phyloP scores from a whole-genome alignment of 306 rosid species.

The Cucumis sativus region Cucumber_9930_V3 NC_026657.2:29352001-29352500 shows the following conservation, averaged over 20 bases:
- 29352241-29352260: not conserved
- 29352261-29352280: not conserved
- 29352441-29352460: not conserved
- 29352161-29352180: conserved; percentile 7
- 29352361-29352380: not conserved
- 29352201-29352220: not conserved
- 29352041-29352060: not conserved
- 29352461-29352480: not conserved
- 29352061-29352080: not conserved
- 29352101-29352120: not conserved
- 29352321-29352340: not conserved
- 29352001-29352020: conserved; percentile 21
- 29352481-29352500: not conserved
- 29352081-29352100: not conserved
- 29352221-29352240: not conserved
- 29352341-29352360: conserved; percentile 5
- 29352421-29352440: conserved; percentile 2
- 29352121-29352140: not conserved
- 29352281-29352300: not conserved
- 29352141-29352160: not conserved
- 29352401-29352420: not conserved
- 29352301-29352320: not conserved
- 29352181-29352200: not conserved
- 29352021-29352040: conserved; percentile 1
- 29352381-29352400: not conserved